Evolutionary conservation across 2,329 filamentous ascomycete species (phyloP), one percentile per base, ranked within the genome.

Genomic region (Lasiodiplodia sp.): DNA sequence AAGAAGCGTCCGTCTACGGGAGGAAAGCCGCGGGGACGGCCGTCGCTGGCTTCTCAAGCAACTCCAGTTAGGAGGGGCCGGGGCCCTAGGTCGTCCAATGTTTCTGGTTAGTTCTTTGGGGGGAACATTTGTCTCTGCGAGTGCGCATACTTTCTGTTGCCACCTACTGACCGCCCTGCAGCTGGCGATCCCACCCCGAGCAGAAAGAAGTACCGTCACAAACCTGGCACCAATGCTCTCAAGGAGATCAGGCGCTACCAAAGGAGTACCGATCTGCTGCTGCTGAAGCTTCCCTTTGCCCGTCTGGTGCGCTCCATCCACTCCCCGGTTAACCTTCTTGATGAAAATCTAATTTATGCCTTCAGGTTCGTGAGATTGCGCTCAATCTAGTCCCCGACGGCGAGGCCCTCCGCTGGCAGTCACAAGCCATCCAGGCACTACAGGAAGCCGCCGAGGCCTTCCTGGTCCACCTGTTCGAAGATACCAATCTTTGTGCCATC

Each of bases 391-490:
- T 96, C 86, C 94, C 92, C 76, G 71, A 76, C 68, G 74, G 75
- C 34, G 76, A 77, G 49, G 92, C 96, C 74, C 91, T 97, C 71
- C 92, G 94, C 81, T 99, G 97, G 93, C 96, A 99, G 87, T 97
- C 93, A 28, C 97, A 95, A 57, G 96, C 96, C 82, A 97, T 99
- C 80, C 92, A 93, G 79, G 96, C 96, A 73, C 91, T 99, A 51
- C 95, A 99, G 86, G 96, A 99, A 88, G 97, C 96, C 67, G 94
- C 97, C 74, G 96, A 99, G 87, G 97, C 96, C 2, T 98, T 97
- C 86, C 92, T 99, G 78, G 94, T 98, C 84, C 97, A 94, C 55
- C 91, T 98, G 73, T 98, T 98, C 78, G 94, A 98, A 85, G 95
- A 98, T 82, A 97, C 95, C 85, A 98, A 98, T 87, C 86, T 97